phyloP scores from a whole-genome alignment of 345 rosid species.

The Eucalyptus tenuipes region DNA sequence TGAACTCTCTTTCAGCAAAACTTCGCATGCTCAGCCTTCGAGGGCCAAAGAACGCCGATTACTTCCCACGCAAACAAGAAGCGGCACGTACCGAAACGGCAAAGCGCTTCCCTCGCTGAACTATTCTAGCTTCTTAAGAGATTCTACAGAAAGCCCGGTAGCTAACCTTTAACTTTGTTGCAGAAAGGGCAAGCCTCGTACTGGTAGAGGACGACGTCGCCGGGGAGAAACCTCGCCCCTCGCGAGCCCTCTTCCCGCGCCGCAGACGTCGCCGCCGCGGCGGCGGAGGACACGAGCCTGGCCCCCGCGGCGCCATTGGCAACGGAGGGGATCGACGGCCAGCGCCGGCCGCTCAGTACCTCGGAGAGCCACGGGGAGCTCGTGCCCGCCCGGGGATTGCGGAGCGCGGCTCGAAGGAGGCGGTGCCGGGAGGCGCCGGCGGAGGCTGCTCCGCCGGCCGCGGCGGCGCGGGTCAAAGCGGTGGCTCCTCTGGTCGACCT shows the following conservation, averaged over 20 bases:
- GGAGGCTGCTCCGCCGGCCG: background rate
- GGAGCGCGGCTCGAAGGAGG: constrained; percentile 21
- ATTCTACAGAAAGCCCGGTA: background rate
- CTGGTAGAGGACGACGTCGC: constrained; percentile 80
- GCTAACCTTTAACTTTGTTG: constrained; percentile 82
- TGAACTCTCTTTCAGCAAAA: background rate
- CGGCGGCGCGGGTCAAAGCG: constrained; percentile 13
- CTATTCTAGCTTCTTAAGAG: background rate
- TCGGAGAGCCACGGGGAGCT: constrained; percentile 9
- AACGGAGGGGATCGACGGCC: constrained; percentile 9
- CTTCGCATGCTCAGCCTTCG: background rate
- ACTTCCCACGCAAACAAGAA: background rate
- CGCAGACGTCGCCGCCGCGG: constrained; percentile 30
- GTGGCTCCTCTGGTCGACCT: constrained; percentile 40
- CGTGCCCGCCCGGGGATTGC: constrained; percentile 6
- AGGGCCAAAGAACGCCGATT: background rate
- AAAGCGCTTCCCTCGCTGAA: background rate
- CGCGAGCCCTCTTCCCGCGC: constrained; percentile 35
- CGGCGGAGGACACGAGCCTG: constrained; percentile 27
- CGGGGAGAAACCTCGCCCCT: constrained; percentile 28
- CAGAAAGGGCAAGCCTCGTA: constrained; percentile 97
- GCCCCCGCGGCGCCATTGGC: constrained; percentile 29
- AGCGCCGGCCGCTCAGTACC: constrained; percentile 10
- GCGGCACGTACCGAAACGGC: background rate
- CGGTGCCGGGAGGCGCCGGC: constrained; percentile 12